These are phyloP conservation scores for Phialemonium atrogriseum DNA, from an alignment of 2,329 filamentous ascomycete genomes.

Conservation along the genomic window DNA sequence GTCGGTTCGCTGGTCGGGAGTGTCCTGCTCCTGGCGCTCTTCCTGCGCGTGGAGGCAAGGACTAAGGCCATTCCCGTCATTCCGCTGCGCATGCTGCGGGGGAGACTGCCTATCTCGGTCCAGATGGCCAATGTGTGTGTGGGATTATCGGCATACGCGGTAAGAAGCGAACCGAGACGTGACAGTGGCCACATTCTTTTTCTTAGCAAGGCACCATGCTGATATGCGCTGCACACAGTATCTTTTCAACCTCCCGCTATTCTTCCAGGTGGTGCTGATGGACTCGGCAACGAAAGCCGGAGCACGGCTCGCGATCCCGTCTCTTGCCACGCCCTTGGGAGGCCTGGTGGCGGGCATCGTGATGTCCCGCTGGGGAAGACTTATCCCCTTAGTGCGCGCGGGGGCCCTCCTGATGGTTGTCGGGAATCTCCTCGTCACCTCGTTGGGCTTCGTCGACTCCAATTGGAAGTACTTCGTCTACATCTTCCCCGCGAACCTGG, in stretches of 20 bases:
- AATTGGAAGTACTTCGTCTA: slow-evolving; percentile 47
- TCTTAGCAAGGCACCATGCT: neutral
- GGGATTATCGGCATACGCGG: slow-evolving; percentile 54
- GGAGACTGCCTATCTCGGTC: slow-evolving; percentile 43
- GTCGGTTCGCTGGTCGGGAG: slow-evolving; percentile 35
- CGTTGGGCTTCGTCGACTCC: slow-evolving; percentile 39
- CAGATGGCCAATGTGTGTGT: slow-evolving; percentile 52
- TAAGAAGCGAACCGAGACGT: slow-evolving; percentile 29
- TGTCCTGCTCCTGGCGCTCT: slow-evolving; percentile 30
- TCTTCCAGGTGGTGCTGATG: slow-evolving; percentile 59
- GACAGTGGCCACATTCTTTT: no score
- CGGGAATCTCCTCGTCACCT: slow-evolving; percentile 44
- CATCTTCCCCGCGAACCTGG: slow-evolving; percentile 49
- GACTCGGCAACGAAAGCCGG: slow-evolving; percentile 58
- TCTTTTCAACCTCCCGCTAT: slow-evolving; percentile 62
- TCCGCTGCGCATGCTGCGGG: slow-evolving; percentile 47
- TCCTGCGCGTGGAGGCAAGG: slow-evolving; percentile 39
- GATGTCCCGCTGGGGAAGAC: slow-evolving; percentile 47
- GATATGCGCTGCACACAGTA: slow-evolving; percentile 29
- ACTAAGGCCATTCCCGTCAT: slow-evolving; percentile 45
- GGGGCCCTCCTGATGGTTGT: slow-evolving; percentile 43
- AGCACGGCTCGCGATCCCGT: slow-evolving; percentile 54
- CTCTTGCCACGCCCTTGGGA: slow-evolving; percentile 48
- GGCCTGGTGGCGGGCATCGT: slow-evolving; percentile 48
- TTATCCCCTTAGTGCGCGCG: slow-evolving; percentile 41